Conservation (phyloP, 2,329 filamentous ascomycete genomes). For the Nemania serpens region DNA sequence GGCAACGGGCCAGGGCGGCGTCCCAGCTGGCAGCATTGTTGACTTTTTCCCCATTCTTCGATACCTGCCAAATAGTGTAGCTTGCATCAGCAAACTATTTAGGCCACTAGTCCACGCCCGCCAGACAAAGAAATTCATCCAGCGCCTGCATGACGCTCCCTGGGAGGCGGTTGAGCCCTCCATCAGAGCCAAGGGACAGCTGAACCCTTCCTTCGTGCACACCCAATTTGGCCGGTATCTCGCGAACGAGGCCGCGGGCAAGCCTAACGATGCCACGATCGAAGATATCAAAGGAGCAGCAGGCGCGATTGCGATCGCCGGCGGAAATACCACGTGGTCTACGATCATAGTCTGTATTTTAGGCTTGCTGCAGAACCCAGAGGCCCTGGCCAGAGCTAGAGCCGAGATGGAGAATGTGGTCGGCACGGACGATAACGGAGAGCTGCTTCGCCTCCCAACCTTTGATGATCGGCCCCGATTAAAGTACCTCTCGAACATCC, state of each 20-base stretch:
- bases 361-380: conserved; percentile 47
- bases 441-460: conserved; percentile 39
- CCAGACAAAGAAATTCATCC: conserved; percentile 15
- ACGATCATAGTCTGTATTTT: conserved; percentile 45
- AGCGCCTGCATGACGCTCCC: conserved; percentile 20
- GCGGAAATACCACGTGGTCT: conserved; percentile 41
- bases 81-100: conserved; percentile 16
- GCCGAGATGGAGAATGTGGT: conserved; percentile 45
- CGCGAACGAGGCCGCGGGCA: conserved; percentile 13
- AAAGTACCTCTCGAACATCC: conserved; percentile 46
- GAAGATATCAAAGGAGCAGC: conserved; percentile 25
- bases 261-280: conserved; percentile 23
- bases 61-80: conserved; percentile 9
- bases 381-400: conserved; percentile 43
- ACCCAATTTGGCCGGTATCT: conserved; percentile 22
- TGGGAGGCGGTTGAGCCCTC: conserved; percentile 22
- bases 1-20: conserved; percentile 25
- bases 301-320: conserved; percentile 29
- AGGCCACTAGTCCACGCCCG: conserved; percentile 19
- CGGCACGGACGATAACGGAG: conserved; percentile 33
- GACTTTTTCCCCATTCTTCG: conserved; percentile 24
- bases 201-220: conserved; percentile 22
- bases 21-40: conserved; percentile 20
- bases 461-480: conserved; percentile 42
- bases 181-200: conserved; percentile 10